Conservation (phyloP, 2,329 filamentous ascomycete species). For the Diaporthe capsici region DNA sequence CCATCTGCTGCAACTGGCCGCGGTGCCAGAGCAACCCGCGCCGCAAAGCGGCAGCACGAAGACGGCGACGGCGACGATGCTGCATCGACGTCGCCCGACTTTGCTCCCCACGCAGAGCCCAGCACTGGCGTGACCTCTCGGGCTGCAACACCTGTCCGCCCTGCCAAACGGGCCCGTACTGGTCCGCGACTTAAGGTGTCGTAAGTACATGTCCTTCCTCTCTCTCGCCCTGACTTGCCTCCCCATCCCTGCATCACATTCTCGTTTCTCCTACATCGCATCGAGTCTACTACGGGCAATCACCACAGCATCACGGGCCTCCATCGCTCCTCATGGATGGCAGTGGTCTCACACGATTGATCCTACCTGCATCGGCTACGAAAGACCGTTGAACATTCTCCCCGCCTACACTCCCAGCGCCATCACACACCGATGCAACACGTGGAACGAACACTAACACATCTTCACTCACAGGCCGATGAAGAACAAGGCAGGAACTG, state of each 20-base stretch:
- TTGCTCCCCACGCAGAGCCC: conserved; percentile 62
- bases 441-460: conserved; percentile 40
- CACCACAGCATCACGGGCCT: neutral
- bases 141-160: conserved; percentile 70
- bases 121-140: conserved; percentile 68
- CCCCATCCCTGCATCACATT: conserved; percentile 17
- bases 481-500: conserved; percentile 80
- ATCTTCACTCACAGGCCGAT: conserved; percentile 69
- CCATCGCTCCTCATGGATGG: conserved; percentile 10
- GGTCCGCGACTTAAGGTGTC: conserved; percentile 78
- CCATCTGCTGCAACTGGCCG: conserved; percentile 19
- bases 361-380: neutral
- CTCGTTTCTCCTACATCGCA: neutral
- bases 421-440: neutral
- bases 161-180: conserved; percentile 71
- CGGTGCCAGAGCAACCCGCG: conserved; percentile 61
- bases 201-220: conserved; percentile 62
- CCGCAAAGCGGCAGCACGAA: conserved; percentile 67
- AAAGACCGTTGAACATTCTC: neutral
- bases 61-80: conserved; percentile 66
- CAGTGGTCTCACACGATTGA: neutral
- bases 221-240: conserved; percentile 7
- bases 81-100: conserved; percentile 62
- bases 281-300: neutral
- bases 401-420: neutral